Base-by-base conservation (phyloP, 768 basidiomycete species). In the Amanita exitialis region DNA sequence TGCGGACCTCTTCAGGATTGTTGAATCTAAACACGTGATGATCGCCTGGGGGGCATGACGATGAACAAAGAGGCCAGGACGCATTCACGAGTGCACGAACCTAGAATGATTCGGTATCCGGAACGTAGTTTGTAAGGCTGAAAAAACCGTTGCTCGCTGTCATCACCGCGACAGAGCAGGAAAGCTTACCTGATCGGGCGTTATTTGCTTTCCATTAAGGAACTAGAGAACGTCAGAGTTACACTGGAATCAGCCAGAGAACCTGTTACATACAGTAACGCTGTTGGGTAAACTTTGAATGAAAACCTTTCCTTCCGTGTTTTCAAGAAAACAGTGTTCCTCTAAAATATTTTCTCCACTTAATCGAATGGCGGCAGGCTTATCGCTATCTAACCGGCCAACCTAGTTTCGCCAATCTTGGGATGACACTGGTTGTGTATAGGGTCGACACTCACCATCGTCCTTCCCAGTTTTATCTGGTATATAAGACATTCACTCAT, bases 1-100 rank as follows among this genome's bases (percentile, higher is more conserved):
- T 92, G 56, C 92, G 88, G 54, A 94, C 92, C 66, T 92, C 90
- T 65, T 93, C 90, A 0, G 92, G 92, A 60, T 95, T 88, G 61
- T 90, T 98, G 68, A 96, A 98, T 15, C 96, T 81, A 67, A 99
- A 99, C 51, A 98, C 93, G 69, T 99, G 96, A 56, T 92, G 84
- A 58, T 97, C 94, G 49, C 95, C 90, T 52, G 48, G 53, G 52
- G 48, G 53, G 52, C 50, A 28, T 2, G 23, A 16, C 6, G 3
- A 34, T 51, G 51, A 52, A 18, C 42, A 56, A 35, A 49, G 47
- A 44, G 52, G 21, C 32, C 53, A 21, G 8, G 9, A 23, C 53
- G 53, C 55, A 54, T 58, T 20, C n/a, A 35, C 28, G 49, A 45
- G 28, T 56, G 41, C 44, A 68, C 78, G 52, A 59, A 90, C 89